phyloP scores from a whole-genome alignment of 2,329 filamentous ascomycete species.

The Cyphellophora attinorum region DNA sequence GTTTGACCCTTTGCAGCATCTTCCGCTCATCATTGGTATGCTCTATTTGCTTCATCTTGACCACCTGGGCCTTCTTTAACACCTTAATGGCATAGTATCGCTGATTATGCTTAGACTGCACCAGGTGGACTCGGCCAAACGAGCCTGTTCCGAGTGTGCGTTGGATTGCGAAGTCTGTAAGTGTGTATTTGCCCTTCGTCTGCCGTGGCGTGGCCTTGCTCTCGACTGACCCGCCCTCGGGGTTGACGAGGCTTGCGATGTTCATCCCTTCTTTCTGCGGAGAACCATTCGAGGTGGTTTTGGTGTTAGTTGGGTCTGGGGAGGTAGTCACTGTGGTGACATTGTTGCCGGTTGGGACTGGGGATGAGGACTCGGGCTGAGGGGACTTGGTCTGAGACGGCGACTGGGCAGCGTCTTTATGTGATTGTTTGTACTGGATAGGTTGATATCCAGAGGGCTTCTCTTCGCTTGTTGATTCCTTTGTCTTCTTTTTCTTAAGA shows the following conservation, averaged over 20 bases:
- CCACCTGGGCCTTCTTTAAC: constrained; percentile 93
- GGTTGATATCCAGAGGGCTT: constrained; percentile 9
- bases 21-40: constrained; percentile 96
- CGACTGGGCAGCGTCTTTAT: constrained; percentile 48
- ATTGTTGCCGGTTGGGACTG: constrained; percentile 16
- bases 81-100: constrained; percentile 98
- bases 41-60: constrained; percentile 99
- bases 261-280: constrained; percentile 15
- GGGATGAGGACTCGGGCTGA: constrained; percentile 23
- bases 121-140: constrained; percentile 91
- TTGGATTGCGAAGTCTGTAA: constrained; percentile 80
- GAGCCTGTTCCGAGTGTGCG: constrained; percentile 92
- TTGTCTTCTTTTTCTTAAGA: constrained; percentile 86
- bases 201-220: constrained; percentile 42
- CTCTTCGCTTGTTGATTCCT: constrained; percentile 28
- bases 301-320: constrained; percentile 17
- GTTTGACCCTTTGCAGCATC: constrained; percentile 95
- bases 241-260: constrained; percentile 12
- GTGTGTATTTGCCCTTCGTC: constrained; percentile 95
- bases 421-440: constrained; percentile 34
- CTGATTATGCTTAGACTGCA: constrained; percentile 96
- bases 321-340: constrained; percentile 15
- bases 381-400: constrained; percentile 36
- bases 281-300: constrained; percentile 19
- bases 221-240: constrained; percentile 18